Evolutionary conservation across 2,329 filamentous ascomycete species (phyloP).

Genomic region (Trichophyton simii): DNA sequence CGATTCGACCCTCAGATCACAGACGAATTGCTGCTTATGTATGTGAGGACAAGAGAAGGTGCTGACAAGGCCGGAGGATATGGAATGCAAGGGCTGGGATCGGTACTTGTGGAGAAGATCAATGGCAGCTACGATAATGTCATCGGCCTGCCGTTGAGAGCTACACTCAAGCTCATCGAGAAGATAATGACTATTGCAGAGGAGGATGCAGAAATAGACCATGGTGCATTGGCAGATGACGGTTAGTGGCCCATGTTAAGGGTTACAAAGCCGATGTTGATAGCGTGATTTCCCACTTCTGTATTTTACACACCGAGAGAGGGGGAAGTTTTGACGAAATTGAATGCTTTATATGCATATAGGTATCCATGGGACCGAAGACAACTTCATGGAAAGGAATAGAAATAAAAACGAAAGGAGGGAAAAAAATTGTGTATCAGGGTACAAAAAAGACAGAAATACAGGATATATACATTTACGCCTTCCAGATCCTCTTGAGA

Average conservation of each 20-base stretch:
- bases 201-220: conserved; percentile 39
- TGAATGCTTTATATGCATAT: conserved; percentile 2
- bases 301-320: not conserved
- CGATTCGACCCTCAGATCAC: conserved; percentile 62
- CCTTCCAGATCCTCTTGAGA: conserved; percentile 79
- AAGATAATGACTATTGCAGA: conserved; percentile 68
- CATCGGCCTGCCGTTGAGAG: conserved; percentile 72
- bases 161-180: conserved; percentile 70
- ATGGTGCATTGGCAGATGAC: not conserved
- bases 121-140: conserved; percentile 91
- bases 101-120: conserved; percentile 75
- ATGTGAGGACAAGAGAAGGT: conserved; percentile 65
- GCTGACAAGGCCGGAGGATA: conserved; percentile 95
- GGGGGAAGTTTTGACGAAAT: not conserved
- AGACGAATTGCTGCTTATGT: conserved; percentile 69
- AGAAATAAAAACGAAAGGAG: not conserved
- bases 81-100: conserved; percentile 78
- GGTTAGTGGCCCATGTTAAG: not conserved
- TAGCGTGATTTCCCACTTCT: not conserved
- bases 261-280: not conserved
- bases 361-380: not conserved
- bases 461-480: conserved; percentile 30
- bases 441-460: not conserved
- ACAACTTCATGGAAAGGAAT: not conserved
- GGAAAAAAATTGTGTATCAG: not conserved